Base-by-base conservation (phyloP, 73 alveolate genomes). In the Paramecium caudatum region DNA sequence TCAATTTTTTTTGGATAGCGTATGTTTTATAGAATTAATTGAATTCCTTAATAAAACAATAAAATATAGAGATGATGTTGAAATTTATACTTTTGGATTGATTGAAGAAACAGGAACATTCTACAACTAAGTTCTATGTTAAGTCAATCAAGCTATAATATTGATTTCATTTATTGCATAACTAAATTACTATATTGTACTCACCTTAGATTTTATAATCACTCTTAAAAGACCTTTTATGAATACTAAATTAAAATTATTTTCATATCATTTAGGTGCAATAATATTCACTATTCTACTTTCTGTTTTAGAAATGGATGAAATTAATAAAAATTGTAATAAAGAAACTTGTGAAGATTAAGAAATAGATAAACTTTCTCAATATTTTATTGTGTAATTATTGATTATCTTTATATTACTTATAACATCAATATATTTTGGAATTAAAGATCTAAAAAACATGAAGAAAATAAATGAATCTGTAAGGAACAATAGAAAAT, bases 201-300 rank as follows among this genome's bases (percentile, higher is more conserved):
- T 74, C 13, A 74, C 88, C 6, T 8, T 74, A 74, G 88, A 74
- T 74, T 45, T 74, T 12, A 74, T 74, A 19, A 6, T 74, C 7
- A 74, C 88, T 16, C 43, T 74, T 39, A 74, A 45, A 17, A 74
- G 19, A 74, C 88, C 88, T 15, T 74, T 74, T 25, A 34, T 74
- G 46, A 74, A 74, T 74, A 37, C 88, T 3, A 33, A 65, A 65
- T 17, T 36, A 43, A 65, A 36, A 27, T 4, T 25, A 10, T 13
- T 30, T 3, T 65, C 49, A 33, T 65, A 65, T 33, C 10, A 65
- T 65, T 65, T 33, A 7, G 49, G 50, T 3, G 83, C 83, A 32
- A 25, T 10, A 4, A 25, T 65, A 30, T n/a, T 65, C 0, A 55
- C 80, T 10, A 3, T 55, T 8, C 2, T 55, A 2, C 23, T 55